A percentile compares a stretch with the other conserved stretches of the same genome.
These are phyloP conservation scores for Saccharomycopsis capsularis DNA, from an alignment of 805 yeast species.

Conservation along the genomic window DNA sequence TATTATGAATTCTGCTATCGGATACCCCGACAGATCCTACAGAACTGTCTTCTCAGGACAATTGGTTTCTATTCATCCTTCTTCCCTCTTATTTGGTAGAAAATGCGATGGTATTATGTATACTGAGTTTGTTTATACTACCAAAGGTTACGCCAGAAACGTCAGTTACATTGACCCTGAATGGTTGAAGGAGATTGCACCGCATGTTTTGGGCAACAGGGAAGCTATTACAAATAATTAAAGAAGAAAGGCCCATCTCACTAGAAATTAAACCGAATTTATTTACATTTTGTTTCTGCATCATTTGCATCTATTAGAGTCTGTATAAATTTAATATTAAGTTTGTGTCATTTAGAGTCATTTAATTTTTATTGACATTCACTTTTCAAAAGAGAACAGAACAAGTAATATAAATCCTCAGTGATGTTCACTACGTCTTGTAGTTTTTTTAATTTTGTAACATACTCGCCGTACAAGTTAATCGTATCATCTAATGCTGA, in stretches of 20 bases:
- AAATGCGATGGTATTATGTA: constrained; percentile 85
- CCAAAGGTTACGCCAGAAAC: constrained; percentile 85
- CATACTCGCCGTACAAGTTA: background rate
- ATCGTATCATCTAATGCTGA: constrained; percentile 4
- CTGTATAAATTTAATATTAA: too few relatives aligned
- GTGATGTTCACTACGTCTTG: constrained; percentile 5
- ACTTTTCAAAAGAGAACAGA: constrained; percentile 7
- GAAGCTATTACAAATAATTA: background rate
- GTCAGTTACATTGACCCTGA: constrained; percentile 75
- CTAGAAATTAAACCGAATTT: background rate
- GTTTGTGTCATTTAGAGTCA: too few relatives aligned
- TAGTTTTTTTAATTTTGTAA: constrained; percentile 7
- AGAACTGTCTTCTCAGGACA: constrained; percentile 82
- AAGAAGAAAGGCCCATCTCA: background rate
- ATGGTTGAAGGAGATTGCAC: constrained; percentile 83
- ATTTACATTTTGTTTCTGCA: too few relatives aligned
- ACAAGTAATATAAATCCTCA: constrained; percentile 17
- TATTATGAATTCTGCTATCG: constrained; percentile 84
- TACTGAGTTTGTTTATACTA: constrained; percentile 87
- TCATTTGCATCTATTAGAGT: too few relatives aligned
- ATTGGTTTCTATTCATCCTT: constrained; percentile 82
- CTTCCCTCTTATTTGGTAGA: constrained; percentile 78
- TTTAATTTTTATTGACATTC: too few relatives aligned
- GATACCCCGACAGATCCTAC: constrained; percentile 90
- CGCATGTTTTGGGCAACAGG: constrained; percentile 45